These are phyloP conservation scores for Peltaster fructicola DNA, from an alignment of 2,329 filamentous ascomycete species.

Conservation along the genomic window DNA sequence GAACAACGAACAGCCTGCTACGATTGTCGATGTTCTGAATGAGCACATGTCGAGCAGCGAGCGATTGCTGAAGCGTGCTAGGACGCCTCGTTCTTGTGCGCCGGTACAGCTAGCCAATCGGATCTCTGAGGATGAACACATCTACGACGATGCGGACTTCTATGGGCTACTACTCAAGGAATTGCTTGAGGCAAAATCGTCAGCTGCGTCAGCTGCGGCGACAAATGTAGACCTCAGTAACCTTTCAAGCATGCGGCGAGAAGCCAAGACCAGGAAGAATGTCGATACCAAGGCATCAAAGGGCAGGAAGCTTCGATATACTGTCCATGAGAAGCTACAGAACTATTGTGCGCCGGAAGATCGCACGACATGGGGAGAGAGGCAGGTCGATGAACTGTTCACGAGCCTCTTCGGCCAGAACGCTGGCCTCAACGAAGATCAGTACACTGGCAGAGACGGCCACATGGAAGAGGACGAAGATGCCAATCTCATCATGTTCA, in stretches of 20 bases:
- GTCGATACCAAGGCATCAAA: constrained; percentile 93
- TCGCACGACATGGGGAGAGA: constrained; percentile 58
- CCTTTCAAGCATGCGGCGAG: constrained; percentile 35
- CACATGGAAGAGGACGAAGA: constrained; percentile 14
- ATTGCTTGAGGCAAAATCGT: constrained; percentile 71
- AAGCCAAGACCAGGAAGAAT: constrained; percentile 66
- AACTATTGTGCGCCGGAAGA: constrained; percentile 96
- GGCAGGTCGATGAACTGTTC: constrained; percentile 51
- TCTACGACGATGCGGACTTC: constrained; percentile 91
- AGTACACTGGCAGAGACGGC: constrained; percentile 12
- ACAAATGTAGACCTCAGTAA: constrained; percentile 21
- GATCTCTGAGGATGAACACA: constrained; percentile 38
- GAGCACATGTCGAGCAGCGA: constrained; percentile 49
- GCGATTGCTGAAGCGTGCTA: constrained; percentile 51
- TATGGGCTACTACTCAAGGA: constrained; percentile 88
- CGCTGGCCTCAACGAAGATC: constrained; percentile 26
- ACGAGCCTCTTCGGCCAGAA: constrained; percentile 31
- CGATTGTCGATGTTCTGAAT: constrained; percentile 48
- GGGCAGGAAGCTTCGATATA: constrained; percentile 83
- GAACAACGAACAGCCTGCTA: constrained; percentile 42
- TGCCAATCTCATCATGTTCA: constrained; percentile 17
- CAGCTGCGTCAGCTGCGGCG: constrained; percentile 31
- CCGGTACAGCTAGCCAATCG: constrained; percentile 38
- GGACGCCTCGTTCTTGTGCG: constrained; percentile 58
- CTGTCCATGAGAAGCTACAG: constrained; percentile 89